These are phyloP conservation scores for Phytophthora tubulina DNA, from an alignment of 352 stramenopile species.

Conservation along the genomic window DNA sequence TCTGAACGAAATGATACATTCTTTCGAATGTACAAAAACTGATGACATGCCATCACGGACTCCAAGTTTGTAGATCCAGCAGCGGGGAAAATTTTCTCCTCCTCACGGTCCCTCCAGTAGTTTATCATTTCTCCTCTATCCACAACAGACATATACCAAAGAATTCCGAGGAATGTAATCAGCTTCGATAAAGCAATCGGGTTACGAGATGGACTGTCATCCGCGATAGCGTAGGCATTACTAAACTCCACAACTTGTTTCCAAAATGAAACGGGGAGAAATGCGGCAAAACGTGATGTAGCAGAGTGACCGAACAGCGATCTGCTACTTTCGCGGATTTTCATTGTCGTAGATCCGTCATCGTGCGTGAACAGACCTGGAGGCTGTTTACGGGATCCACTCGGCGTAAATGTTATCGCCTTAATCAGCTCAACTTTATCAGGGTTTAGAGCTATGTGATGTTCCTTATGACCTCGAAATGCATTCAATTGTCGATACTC, in stretches of 20 bases:
- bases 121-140: slow-evolving; percentile 20
- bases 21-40: slow-evolving; percentile 8
- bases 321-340: not conserved
- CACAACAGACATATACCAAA: slow-evolving; percentile 11
- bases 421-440: slow-evolving; percentile 2
- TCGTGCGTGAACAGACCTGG: not conserved
- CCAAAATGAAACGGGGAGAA: slow-evolving; percentile 10
- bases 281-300: slow-evolving; percentile 16
- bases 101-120: slow-evolving; percentile 12
- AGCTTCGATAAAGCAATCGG: not conserved
- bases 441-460: not conserved
- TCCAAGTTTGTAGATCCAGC: slow-evolving; percentile 1
- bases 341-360: slow-evolving; percentile 3
- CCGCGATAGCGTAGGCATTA: not conserved
- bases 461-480: not conserved
- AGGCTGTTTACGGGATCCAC: not conserved
- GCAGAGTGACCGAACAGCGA: not conserved
- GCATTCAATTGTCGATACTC: not conserved
- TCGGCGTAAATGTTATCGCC: slow-evolving; percentile 11
- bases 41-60: not conserved
- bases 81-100: slow-evolving; percentile 4
- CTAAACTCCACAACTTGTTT: slow-evolving; percentile 10
- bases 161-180: slow-evolving; percentile 5
- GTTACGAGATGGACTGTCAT: not conserved
- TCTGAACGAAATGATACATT: slow-evolving; percentile 9